Evolutionary conservation across 208 protist genomes (phyloP).

Genomic region (Plasmodiophora brassicae): DNA sequence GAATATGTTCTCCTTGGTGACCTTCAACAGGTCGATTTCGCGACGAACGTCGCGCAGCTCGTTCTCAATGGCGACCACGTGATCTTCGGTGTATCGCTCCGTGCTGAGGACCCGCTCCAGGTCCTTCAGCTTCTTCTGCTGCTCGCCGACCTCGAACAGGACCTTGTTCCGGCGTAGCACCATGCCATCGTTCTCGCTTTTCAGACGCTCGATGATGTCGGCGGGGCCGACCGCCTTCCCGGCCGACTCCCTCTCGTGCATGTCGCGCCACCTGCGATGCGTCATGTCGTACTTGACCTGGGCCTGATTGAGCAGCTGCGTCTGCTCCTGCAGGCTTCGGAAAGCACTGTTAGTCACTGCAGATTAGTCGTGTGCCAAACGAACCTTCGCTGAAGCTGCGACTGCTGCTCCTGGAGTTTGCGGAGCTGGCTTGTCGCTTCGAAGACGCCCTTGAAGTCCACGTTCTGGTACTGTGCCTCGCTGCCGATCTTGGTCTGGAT

Average conservation of each 20-base stretch:
- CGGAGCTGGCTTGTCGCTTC: background rate
- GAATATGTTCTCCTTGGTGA: background rate
- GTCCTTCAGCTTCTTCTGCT: background rate
- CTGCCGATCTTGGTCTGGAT: background rate
- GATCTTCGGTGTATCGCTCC: background rate
- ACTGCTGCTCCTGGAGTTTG: background rate
- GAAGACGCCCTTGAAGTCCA: background rate
- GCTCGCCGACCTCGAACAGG: background rate
- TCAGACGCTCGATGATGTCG: background rate
- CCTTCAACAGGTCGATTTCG: background rate
- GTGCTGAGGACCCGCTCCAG: background rate
- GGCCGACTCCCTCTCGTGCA: background rate
- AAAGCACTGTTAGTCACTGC: background rate
- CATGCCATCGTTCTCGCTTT: background rate
- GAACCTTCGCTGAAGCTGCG: background rate
- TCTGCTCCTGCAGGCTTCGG: background rate
- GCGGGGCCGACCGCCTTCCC: background rate
- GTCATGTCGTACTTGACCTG: background rate
- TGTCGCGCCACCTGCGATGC: constrained; percentile 13
- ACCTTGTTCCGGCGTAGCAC: background rate
- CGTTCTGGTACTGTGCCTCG: constrained; percentile 16
- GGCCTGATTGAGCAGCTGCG: background rate
- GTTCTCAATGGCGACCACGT: background rate
- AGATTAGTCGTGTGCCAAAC: background rate
- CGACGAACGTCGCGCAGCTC: background rate